A percentile compares a stretch with the other conserved stretches of the same genome.
phyloP scores from a whole-genome alignment of 306 rosid genomes.

The Spatholobus suberectus region DNA sequence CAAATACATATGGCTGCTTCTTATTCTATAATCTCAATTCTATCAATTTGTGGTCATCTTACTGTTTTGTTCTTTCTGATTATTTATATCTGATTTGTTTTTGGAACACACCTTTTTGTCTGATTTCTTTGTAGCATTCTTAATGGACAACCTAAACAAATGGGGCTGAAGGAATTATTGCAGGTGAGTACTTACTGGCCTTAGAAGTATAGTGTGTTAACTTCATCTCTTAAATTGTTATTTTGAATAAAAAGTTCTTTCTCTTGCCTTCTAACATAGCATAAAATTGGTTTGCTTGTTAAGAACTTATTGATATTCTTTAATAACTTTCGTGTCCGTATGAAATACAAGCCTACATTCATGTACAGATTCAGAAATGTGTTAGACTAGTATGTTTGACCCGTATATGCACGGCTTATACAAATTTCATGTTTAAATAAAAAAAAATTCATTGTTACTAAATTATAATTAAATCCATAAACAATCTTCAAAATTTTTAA shows the following conservation, averaged over 20 bases:
- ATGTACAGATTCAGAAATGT: neutral
- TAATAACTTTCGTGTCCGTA: neutral
- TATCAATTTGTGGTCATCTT: conserved; percentile 9
- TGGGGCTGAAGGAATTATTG: conserved; percentile 90
- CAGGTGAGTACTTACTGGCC: conserved; percentile 56
- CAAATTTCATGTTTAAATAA: neutral
- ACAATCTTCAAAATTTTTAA: neutral
- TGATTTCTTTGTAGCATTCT: conserved; percentile 65
- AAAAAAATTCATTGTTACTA: neutral
- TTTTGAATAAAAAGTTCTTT: neutral
- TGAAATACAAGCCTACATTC: neutral
- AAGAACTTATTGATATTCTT: neutral
- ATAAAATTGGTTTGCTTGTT: conserved; percentile 7
- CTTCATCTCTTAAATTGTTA: neutral
- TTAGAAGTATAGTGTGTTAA: conserved; percentile 22
- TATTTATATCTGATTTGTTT: neutral
- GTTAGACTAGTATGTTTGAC: neutral
- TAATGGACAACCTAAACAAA: conserved; percentile 82
- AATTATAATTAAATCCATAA: neutral
- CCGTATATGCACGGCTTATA: neutral
- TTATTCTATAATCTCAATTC: neutral
- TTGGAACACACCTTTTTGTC: conserved; percentile 17
- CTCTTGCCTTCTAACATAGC: conserved; percentile 1
- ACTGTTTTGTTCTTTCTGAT: neutral
- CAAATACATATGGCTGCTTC: neutral